Conservation (phyloP, 305 asterid genomes). For the Solanum hybrid region DNA sequence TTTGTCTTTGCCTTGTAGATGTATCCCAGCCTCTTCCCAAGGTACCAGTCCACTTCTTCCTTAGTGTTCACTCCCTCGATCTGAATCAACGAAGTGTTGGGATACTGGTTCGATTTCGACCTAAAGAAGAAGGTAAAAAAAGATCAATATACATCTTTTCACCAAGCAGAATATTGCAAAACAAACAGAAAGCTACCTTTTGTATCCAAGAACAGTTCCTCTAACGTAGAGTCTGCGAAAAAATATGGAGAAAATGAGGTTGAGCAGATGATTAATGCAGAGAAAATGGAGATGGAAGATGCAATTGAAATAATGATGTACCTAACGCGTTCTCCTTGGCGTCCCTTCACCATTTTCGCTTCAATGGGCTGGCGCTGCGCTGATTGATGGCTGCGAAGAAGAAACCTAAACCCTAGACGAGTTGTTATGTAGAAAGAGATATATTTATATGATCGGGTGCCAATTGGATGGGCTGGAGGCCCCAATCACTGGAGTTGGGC, state of each 20-base stretch:
- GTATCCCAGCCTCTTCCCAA: conserved; percentile 21
- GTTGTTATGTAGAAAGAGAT: neutral
- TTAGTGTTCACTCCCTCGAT: conserved; percentile 27
- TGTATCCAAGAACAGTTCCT: conserved; percentile 19
- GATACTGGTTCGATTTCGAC: conserved; percentile 22
- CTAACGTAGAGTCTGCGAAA: conserved; percentile 12
- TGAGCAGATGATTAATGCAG: neutral
- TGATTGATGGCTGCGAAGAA: neutral
- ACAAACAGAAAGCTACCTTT: conserved; percentile 6
- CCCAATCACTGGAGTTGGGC: neutral
- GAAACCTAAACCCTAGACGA: conserved; percentile 7
- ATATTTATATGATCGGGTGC: neutral
- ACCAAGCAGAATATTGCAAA: neutral
- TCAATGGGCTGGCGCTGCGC: neutral
- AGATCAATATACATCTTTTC: neutral
- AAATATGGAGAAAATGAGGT: neutral
- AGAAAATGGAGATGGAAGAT: neutral
- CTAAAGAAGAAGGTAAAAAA: neutral
- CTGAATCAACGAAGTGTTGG: conserved; percentile 21
- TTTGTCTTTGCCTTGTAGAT: conserved; percentile 25
- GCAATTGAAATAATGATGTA: neutral
- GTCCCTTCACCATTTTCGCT: conserved; percentile 18
- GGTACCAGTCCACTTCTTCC: conserved; percentile 26
- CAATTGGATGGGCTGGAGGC: neutral
- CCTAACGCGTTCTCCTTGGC: conserved; percentile 22